phyloP scores from a whole-genome alignment of 805 yeast genomes.

The Candida vaughaniae region DNA sequence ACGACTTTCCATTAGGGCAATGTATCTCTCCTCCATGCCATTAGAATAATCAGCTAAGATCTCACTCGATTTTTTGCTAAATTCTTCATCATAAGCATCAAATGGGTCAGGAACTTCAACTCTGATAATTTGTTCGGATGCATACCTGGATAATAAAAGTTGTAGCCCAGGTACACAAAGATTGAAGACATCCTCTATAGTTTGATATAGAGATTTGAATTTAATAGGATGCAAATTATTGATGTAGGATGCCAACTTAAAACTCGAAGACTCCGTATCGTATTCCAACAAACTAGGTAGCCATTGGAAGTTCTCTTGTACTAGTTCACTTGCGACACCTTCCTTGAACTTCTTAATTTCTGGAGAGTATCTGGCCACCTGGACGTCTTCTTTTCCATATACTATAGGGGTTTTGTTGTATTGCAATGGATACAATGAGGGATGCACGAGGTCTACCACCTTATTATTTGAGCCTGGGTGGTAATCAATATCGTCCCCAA shows the following conservation, averaged over 20 bases:
- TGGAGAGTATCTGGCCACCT: slow-evolving; percentile 11
- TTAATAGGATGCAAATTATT: slow-evolving; percentile 39
- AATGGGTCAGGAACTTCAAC: slow-evolving; percentile 12
- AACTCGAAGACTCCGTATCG: slow-evolving; percentile 11
- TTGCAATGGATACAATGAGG: slow-evolving; percentile 36
- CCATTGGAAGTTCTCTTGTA: slow-evolving; percentile 36
- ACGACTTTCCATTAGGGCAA: background rate
- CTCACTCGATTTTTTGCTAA: slow-evolving; percentile 15
- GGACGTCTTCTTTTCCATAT: slow-evolving; percentile 5
- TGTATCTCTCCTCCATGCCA: slow-evolving; percentile 7
- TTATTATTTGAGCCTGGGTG: slow-evolving; percentile 37
- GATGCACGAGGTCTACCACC: slow-evolving; percentile 41
- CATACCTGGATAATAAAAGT: slow-evolving; percentile 22
- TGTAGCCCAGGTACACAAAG: slow-evolving; percentile 31
- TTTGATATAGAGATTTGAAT: slow-evolving; percentile 23
- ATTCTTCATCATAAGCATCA: slow-evolving; percentile 12
- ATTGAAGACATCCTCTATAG: slow-evolving; percentile 31
- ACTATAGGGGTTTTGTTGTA: slow-evolving; percentile 27
- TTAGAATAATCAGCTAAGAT: background rate
- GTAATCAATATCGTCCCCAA: slow-evolving; percentile 25
- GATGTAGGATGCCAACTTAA: slow-evolving; percentile 32
- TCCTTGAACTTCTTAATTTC: slow-evolving; percentile 10
- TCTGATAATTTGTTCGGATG: slow-evolving; percentile 17
- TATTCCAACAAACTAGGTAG: slow-evolving; percentile 25
- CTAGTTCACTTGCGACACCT: slow-evolving; percentile 13